Evolutionary conservation across 148 eudicot genomes (phyloP), one percentile per base, ranked within the genome.

Genomic region (Talinum fruticosum): DNA sequence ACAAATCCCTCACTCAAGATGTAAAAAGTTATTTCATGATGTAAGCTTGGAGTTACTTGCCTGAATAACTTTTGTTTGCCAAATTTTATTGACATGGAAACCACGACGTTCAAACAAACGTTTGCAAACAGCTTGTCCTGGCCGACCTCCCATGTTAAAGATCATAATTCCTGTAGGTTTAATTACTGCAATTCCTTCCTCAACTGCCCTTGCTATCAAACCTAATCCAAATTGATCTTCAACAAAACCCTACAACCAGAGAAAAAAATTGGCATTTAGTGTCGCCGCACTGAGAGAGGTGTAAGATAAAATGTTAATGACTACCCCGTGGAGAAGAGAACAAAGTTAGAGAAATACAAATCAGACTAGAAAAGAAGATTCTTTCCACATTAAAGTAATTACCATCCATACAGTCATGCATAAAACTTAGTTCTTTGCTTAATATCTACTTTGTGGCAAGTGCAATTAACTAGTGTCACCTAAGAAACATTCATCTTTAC

Each of bases 141-240:
- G 99, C 75, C 99, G 96, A 61, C 99, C 99, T 80, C 99, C 99
- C 99, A 96, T 96, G 79, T 96, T 96, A 75, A 96, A 96, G 51
- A 93, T 91, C 97, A 96, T 91, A 80, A 93, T 87, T 65, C 99
- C 99, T 68, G 85, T 84, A 61, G 99, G 99, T 81, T 93, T 91
- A 69, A 96, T 96, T 66, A 96, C 99, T 81, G 91, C 69, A 80
- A 96, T 96, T 67, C 99, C 99, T 83, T 96, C 97, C 87, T 96
- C 97, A 82, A 96, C 97, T 12, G 99, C 99, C 85, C 97, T 88
- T 49, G 99, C 99, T 81, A 96, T 96, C 57, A 96, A 81, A 66
- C 99, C 99, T 61, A 96, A 79, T 66, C 99, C 99, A 88, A 96
- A 96, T 83, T 96, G 99, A 83, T 96, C 99, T 84, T 96, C 99